Percentiles rank a stretch among this genome's conserved stretches.
Conservation (phyloP, 306 rosid species). For the Comarum palustre region DNA sequence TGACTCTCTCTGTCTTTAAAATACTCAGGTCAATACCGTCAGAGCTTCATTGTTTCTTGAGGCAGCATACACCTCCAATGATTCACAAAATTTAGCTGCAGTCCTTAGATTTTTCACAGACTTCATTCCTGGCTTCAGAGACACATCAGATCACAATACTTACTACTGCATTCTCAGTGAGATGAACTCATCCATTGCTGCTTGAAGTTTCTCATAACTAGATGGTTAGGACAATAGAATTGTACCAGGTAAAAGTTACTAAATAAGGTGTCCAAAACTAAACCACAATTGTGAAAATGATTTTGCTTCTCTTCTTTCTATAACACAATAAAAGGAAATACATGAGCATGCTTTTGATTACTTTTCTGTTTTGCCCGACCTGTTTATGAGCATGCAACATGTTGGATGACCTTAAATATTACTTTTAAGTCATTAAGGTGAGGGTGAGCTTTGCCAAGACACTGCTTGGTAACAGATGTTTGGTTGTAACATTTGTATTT, state of each 20-base stretch:
- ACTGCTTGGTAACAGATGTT: neutral
- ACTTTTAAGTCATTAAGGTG: neutral
- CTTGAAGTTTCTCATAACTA: slow-evolving; percentile 29
- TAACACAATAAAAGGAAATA: neutral
- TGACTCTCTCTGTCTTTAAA: slow-evolving; percentile 11
- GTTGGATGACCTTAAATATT: neutral
- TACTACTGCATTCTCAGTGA: slow-evolving; percentile 69
- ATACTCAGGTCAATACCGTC: slow-evolving; percentile 68
- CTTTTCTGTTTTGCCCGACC: neutral
- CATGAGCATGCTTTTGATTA: neutral
- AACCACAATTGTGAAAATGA: neutral
- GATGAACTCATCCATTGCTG: slow-evolving; percentile 59
- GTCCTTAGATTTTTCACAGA: slow-evolving; percentile 81
- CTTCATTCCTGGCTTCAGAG: slow-evolving; percentile 69
- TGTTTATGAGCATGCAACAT: neutral
- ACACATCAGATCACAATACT: slow-evolving; percentile 62
- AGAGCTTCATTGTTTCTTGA: slow-evolving; percentile 88
- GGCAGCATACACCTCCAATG: slow-evolving; percentile 62
- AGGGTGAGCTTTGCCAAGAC: neutral
- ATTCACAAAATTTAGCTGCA: slow-evolving; percentile 76
- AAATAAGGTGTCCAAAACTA: neutral
- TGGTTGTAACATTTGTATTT: neutral
- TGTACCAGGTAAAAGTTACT: neutral
- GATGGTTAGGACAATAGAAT: neutral
- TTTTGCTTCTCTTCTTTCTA: neutral